A percentile compares a stretch with the other conserved stretches of the same genome.
These are phyloP conservation scores for Lachnellula suecica DNA, from an alignment of 2,329 filamentous ascomycete species.

Conservation along the genomic window DNA sequence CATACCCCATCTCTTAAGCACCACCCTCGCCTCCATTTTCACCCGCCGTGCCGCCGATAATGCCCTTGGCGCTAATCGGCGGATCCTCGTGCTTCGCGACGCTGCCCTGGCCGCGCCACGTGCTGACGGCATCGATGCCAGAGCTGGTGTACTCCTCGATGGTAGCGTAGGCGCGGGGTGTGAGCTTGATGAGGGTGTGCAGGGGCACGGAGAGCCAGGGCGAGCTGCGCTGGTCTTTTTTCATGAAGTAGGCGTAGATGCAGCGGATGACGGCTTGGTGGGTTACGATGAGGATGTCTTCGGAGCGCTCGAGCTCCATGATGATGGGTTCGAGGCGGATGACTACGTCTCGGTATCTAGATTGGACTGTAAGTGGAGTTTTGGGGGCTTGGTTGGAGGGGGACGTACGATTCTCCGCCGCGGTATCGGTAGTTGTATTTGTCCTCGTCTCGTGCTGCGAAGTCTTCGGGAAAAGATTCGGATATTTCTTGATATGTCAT, in stretches of 20 bases:
- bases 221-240: constrained; percentile 86
- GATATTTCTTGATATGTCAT: constrained; percentile 89
- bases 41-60: constrained; percentile 9
- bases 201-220: constrained; percentile 99
- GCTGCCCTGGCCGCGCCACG: constrained; percentile 91
- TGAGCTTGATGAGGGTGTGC: constrained; percentile 95
- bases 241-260: constrained; percentile 99
- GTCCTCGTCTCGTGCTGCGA: constrained; percentile 91
- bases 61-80: constrained; percentile 18
- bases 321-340: constrained; percentile 98
- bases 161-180: constrained; percentile 90
- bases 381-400: background rate
- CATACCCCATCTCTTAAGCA: too few relatives aligned
- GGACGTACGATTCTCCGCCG: constrained; percentile 75
- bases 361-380: constrained; percentile 4
- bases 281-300: constrained; percentile 97
- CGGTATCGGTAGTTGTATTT: constrained; percentile 99
- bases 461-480: constrained; percentile 88
- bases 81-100: constrained; percentile 77
- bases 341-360: constrained; percentile 82
- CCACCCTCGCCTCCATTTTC: constrained; percentile 14
- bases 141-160: constrained; percentile 85
- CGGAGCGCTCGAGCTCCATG: constrained; percentile 95
- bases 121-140: constrained; percentile 93
- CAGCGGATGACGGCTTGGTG: constrained; percentile 96